Percentiles rank a stretch among this genome's conserved stretches.
phyloP scores from a whole-genome alignment of 495 filamentous ascomycete genomes.

The Podospora australis region DNA sequence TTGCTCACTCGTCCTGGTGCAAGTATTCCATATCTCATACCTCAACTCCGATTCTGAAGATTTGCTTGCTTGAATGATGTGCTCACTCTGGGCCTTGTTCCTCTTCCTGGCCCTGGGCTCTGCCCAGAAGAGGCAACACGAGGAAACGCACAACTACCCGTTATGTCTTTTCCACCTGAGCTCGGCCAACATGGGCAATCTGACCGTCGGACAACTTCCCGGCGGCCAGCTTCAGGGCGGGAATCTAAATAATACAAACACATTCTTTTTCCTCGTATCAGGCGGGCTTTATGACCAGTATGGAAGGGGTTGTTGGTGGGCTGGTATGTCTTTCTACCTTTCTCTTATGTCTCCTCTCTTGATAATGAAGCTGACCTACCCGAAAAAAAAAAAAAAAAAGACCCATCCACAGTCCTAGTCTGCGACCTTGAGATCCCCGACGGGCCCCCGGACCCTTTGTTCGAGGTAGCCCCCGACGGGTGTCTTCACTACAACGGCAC shows the following conservation, averaged over 20 bases:
- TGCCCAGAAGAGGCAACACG: too few relatives aligned
- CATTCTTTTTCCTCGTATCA: neutral
- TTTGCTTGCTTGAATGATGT: too few relatives aligned
- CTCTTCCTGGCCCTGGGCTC: neutral
- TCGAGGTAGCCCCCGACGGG: neutral
- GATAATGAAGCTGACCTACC: neutral
- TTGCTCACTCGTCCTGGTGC: too few relatives aligned
- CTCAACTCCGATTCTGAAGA: too few relatives aligned
- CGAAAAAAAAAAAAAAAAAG: too few relatives aligned
- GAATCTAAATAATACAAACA: neutral
- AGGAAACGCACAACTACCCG: too few relatives aligned
- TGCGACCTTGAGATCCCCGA: constrained; percentile 1
- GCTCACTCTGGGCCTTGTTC: too few relatives aligned
- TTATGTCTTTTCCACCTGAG: neutral
- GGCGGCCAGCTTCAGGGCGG: constrained; percentile 1
- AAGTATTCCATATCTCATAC: too few relatives aligned
- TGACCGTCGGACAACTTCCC: constrained; percentile 2
- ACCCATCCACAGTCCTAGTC: constrained; percentile 4
- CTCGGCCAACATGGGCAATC: neutral
- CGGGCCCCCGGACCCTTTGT: constrained; percentile 1
- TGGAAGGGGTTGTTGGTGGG: constrained; percentile 10
- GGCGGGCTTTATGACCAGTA: neutral
- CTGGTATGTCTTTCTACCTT: neutral
- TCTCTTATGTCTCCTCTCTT: neutral
- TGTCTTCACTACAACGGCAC: constrained; percentile 2